Percentiles rank a stretch among this genome's conserved stretches.
These are phyloP conservation scores for Elsinoe arachidis DNA, from an alignment of 2,329 filamentous ascomycete species.

Conservation along the genomic window DNA sequence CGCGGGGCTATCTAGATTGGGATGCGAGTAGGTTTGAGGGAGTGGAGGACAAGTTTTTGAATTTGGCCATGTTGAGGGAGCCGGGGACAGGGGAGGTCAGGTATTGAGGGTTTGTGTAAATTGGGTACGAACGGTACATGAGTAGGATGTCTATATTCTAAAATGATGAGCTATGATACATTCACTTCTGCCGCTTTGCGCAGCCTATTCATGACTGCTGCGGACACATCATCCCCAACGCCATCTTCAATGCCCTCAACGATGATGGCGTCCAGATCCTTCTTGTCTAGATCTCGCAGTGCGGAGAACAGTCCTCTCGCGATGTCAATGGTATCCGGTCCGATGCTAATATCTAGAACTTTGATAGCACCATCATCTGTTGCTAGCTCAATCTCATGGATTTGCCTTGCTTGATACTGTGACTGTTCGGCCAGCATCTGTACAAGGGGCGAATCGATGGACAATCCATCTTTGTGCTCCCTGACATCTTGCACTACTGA, in stretches of 20 bases:
- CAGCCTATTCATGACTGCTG: constrained; percentile 50
- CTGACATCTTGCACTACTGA: constrained; percentile 14
- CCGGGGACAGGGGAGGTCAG: constrained; percentile 10
- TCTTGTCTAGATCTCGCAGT: constrained; percentile 72
- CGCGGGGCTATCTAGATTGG: constrained; percentile 14
- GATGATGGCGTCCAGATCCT: constrained; percentile 72
- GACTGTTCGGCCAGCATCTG: constrained; percentile 7
- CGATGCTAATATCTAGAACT: constrained; percentile 64
- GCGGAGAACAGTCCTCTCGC: constrained; percentile 83
- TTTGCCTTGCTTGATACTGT: not conserved
- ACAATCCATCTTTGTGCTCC: constrained; percentile 13
- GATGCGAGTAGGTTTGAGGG: constrained; percentile 18
- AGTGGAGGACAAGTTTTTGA: constrained; percentile 10
- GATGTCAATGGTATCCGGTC: constrained; percentile 61
- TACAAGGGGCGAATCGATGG: not conserved
- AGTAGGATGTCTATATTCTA: not conserved
- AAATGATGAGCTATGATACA: constrained; percentile 11
- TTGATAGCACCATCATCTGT: constrained; percentile 14
- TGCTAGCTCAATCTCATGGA: not conserved
- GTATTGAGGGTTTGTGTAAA: not conserved
- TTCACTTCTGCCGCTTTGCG: constrained; percentile 40
- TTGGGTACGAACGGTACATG: not conserved
- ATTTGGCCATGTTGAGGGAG: constrained; percentile 20
- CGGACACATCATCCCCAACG: constrained; percentile 65
- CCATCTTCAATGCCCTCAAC: constrained; percentile 74